A percentile compares a stretch with the other conserved stretches of the same genome.
phyloP scores from a whole-genome alignment of 306 rosid species.

The Begonia masoniana region DNA sequence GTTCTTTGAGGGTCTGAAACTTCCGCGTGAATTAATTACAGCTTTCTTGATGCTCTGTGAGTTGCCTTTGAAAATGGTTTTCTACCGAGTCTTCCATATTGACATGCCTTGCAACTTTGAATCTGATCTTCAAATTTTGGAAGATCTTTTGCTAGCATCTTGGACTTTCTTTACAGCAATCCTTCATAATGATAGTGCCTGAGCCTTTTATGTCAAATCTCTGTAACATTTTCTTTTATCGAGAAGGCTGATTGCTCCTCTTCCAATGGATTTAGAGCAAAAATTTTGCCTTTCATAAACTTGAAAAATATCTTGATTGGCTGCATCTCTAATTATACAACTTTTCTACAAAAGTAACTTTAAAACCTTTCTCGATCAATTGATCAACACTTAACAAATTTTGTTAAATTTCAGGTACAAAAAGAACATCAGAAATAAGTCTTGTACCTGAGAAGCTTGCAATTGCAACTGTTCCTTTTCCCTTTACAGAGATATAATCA shows the following conservation, averaged over 20 bases:
- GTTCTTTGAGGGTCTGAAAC: slow-evolving; percentile 3
- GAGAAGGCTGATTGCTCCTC: background rate
- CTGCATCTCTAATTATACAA: slow-evolving; percentile 1
- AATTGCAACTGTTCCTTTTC: background rate
- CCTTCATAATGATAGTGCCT: slow-evolving; percentile 1
- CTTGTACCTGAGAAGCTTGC: background rate
- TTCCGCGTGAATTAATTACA: background rate
- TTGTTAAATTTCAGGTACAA: background rate
- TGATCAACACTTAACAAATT: too few species aligned
- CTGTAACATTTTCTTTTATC: too few species aligned
- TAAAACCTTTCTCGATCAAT: slow-evolving; percentile 3
- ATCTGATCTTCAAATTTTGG: background rate
- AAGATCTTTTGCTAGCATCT: background rate
- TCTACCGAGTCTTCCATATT: background rate
- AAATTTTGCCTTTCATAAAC: background rate
- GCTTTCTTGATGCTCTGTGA: slow-evolving; percentile 1
- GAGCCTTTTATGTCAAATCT: too few species aligned
- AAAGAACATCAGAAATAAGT: background rate
- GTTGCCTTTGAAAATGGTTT: background rate
- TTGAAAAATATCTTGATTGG: background rate
- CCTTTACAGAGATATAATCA: background rate
- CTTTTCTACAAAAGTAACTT: background rate
- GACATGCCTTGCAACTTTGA: background rate
- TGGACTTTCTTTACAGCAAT: background rate
- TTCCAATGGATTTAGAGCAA: background rate